phyloP scores from a whole-genome alignment of 805 yeast species.

The Ogataea minuta region DNA sequence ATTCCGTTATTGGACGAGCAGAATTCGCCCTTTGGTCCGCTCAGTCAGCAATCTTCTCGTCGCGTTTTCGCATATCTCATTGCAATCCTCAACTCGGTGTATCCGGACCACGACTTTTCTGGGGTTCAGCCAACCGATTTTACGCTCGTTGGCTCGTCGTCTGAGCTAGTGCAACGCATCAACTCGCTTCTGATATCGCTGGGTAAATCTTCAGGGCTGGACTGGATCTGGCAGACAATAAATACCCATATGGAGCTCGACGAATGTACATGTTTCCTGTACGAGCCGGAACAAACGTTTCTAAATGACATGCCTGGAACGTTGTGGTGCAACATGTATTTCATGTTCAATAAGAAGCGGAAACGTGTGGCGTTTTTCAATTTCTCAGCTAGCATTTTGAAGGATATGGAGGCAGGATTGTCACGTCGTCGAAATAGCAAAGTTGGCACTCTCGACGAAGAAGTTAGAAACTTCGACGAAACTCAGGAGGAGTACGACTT shows the following conservation, averaged over 20 bases:
- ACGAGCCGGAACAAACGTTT: constrained; percentile 62
- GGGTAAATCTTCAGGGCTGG: constrained; percentile 52
- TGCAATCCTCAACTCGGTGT: constrained; percentile 85
- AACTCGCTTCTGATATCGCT: constrained; percentile 73
- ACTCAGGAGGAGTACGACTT: constrained; percentile 38
- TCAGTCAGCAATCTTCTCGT: constrained; percentile 80
- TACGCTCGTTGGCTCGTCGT: constrained; percentile 48
- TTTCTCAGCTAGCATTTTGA: constrained; percentile 48
- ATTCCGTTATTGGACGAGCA: constrained; percentile 10
- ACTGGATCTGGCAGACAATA: constrained; percentile 84
- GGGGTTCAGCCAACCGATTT: constrained; percentile 79
- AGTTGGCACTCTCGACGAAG: constrained; percentile 33
- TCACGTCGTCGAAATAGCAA: constrained; percentile 32
- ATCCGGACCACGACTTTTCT: constrained; percentile 95
- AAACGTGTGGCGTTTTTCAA: constrained; percentile 89
- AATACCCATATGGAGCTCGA: constrained; percentile 78
- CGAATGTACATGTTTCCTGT: constrained; percentile 61
- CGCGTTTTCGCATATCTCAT: constrained; percentile 88
- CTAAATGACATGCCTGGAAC: constrained; percentile 60
- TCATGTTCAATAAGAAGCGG: constrained; percentile 84
- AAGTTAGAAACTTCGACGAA: constrained; percentile 28
- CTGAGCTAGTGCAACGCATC: constrained; percentile 60
- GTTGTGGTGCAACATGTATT: constrained; percentile 82
- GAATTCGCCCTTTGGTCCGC: constrained; percentile 83
- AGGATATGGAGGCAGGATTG: constrained; percentile 33